Base-by-base conservation (phyloP, 352 stramenopile genomes). In the Saprolegnia diclina region DNA sequence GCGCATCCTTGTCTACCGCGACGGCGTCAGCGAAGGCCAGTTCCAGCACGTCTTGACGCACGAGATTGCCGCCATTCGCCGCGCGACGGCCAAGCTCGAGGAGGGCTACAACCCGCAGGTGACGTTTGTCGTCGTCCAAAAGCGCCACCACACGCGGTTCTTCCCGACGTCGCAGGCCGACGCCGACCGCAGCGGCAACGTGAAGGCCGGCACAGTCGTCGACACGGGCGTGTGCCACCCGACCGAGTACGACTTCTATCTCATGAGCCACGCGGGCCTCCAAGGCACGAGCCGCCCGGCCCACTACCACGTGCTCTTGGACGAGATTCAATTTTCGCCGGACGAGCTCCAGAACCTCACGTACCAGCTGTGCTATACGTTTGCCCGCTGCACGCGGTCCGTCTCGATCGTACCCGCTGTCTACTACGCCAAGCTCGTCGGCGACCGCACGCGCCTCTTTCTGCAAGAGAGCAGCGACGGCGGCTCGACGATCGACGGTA, bases 101-200 rank as follows among this genome's bases (percentile, higher is more conserved):
- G 38, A 73, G 0, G 80, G 62, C 5, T 96, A 95, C 61, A 40
- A 66, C 4, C 88, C 88, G 19, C 73, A 76, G 32, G 91, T 96
- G 65, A 95, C 88, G 42, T 96, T 96, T 55, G 79, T 96, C 7
- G 74, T 94, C 19, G 86, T 93, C 13, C 84, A 94, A 64, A 96
- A 96, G 78, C 82, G 88, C 6, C 88, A 96, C 80, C 83, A 95
- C 72, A 95, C 86, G 38, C 79, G 88, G 3, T 69, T 94, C 21
- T 96, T 93, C 54, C 72, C 77, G 2, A 62, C 69, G 16, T 79
- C 76, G 38, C 4, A 67, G 19, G 71, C 63, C 10, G 70, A 87
- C 56, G 75, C 73, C 1, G 85, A 92, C 72, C 76, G 76, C 32
- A 91, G 81, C 44, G 83, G 83, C 29, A 91, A 91, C 32, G 77